phyloP scores from a whole-genome alignment of 441 rosid species.

The Bocquillonia castaneifolia region DNA sequence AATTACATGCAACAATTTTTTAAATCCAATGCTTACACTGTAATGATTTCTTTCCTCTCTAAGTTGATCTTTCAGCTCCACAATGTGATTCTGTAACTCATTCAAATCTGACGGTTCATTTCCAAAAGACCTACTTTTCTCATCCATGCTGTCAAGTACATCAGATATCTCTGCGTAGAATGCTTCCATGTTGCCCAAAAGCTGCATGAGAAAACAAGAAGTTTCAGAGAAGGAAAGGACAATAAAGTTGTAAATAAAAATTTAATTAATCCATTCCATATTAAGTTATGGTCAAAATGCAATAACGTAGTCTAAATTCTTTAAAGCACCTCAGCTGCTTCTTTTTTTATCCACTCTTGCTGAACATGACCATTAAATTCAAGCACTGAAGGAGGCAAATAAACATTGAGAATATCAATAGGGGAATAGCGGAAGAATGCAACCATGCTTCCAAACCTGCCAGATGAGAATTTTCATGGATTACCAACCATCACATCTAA shows the following conservation, averaged over 20 bases:
- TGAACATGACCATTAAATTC: slow-evolving; percentile 56
- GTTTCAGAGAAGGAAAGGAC: background rate
- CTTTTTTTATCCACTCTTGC: slow-evolving; percentile 70
- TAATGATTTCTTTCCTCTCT: slow-evolving; percentile 59
- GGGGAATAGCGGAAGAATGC: slow-evolving; percentile 94
- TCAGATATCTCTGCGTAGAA: slow-evolving; percentile 58
- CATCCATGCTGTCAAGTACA: slow-evolving; percentile 55
- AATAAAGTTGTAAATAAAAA: slow-evolving; percentile 8
- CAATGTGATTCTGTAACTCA: slow-evolving; percentile 44
- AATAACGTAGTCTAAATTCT: slow-evolving; percentile 4
- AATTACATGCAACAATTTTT: background rate
- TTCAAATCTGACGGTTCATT: slow-evolving; percentile 39
- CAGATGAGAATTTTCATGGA: slow-evolving; percentile 18
- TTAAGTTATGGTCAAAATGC: slow-evolving; percentile 6
- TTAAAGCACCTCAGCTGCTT: slow-evolving; percentile 60
- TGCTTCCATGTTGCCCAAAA: slow-evolving; percentile 52
- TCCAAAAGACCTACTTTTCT: slow-evolving; percentile 43
- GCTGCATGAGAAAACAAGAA: slow-evolving; percentile 40
- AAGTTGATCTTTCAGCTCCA: slow-evolving; percentile 62
- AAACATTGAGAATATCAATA: slow-evolving; percentile 70
- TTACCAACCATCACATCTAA: slow-evolving; percentile 10
- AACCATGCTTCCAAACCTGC: slow-evolving; percentile 92
- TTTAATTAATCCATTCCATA: slow-evolving; percentile 10
- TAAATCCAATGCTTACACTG: slow-evolving; percentile 39
- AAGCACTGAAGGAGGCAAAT: slow-evolving; percentile 66